Evolutionary conservation across 176 grass and related monocot genomes (phyloP).

Genomic region (Musa itinerans): DNA sequence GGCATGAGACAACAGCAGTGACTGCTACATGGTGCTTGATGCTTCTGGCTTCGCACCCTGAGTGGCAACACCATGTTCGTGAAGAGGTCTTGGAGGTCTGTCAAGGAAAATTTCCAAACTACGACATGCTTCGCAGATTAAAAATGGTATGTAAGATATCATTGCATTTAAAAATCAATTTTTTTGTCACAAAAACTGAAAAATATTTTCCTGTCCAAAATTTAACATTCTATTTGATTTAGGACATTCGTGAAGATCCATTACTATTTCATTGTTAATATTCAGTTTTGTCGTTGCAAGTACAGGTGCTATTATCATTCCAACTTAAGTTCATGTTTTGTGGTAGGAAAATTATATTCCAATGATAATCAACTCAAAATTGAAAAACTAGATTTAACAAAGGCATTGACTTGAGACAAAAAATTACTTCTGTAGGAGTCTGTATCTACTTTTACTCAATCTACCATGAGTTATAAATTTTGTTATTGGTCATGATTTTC

Average conservation of each 20-base stretch:
- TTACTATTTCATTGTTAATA: not conserved
- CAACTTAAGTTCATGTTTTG: not conserved
- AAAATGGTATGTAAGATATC: slow-evolving; percentile 37
- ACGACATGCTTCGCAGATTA: slow-evolving; percentile 42
- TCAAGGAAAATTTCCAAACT: slow-evolving; percentile 21
- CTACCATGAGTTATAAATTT: too few species aligned
- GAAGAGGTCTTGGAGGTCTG: slow-evolving; percentile 35
- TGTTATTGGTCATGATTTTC: not conserved
- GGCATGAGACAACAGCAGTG: slow-evolving; percentile 55
- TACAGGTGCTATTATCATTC: not conserved
- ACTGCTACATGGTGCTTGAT: slow-evolving; percentile 60
- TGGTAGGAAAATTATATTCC: not conserved
- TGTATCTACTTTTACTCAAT: too few species aligned
- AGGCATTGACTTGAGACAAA: not conserved
- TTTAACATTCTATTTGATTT: not conserved
- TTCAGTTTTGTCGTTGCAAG: not conserved
- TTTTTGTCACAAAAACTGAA: not conserved
- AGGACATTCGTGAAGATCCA: not conserved
- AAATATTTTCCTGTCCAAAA: not conserved
- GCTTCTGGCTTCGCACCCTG: slow-evolving; percentile 55
- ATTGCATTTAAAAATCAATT: not conserved
- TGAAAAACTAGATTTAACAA: not conserved
- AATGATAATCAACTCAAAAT: not conserved
- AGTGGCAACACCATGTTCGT: slow-evolving; percentile 49
- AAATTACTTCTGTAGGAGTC: not conserved